These are phyloP conservation scores for Camellia japonica DNA, from an alignment of 148 eudicot species.

Conservation along the genomic window DNA sequence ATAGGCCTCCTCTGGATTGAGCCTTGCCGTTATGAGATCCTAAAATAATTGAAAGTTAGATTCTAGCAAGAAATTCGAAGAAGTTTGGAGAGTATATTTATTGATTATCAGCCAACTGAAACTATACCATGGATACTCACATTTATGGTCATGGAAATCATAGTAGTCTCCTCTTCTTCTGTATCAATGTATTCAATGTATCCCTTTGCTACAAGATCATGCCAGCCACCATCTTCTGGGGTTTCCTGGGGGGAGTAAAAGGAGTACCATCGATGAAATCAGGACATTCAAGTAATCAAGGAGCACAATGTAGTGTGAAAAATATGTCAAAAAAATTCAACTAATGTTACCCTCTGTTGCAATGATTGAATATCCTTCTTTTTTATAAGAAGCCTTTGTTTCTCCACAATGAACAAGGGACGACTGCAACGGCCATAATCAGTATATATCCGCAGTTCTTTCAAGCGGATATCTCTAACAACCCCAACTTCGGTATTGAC, in stretches of 20 bases:
- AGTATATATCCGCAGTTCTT: constrained; percentile 89
- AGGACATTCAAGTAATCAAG: constrained; percentile 8
- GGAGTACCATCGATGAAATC: constrained; percentile 3
- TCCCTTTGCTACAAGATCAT: constrained; percentile 88
- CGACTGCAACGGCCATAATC: constrained; percentile 99
- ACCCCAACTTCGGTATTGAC: constrained; percentile 97
- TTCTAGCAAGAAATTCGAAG: not conserved
- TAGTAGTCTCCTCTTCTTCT: constrained; percentile 98
- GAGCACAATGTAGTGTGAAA: not conserved
- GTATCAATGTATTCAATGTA: constrained; percentile 92
- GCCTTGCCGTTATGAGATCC: constrained; percentile 87
- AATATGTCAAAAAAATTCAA: not conserved
- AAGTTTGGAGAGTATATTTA: not conserved
- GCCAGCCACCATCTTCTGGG: constrained; percentile 96
- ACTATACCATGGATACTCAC: constrained; percentile 37
- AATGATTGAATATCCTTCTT: constrained; percentile 78
- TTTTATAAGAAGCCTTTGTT: constrained; percentile 79
- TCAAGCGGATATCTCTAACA: constrained; percentile 86
- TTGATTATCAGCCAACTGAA: not conserved
- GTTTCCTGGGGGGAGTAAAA: constrained; percentile 57
- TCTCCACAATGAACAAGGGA: constrained; percentile 92
- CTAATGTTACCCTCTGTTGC: constrained; percentile 66
- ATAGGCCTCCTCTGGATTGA: constrained; percentile 84
- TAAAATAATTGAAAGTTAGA: constrained; percentile 23
- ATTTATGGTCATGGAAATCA: constrained; percentile 99